Percentiles rank a stretch among this genome's conserved stretches.
Conservation (phyloP, 129 eudicot species). For the Sambucus nigra region DNA sequence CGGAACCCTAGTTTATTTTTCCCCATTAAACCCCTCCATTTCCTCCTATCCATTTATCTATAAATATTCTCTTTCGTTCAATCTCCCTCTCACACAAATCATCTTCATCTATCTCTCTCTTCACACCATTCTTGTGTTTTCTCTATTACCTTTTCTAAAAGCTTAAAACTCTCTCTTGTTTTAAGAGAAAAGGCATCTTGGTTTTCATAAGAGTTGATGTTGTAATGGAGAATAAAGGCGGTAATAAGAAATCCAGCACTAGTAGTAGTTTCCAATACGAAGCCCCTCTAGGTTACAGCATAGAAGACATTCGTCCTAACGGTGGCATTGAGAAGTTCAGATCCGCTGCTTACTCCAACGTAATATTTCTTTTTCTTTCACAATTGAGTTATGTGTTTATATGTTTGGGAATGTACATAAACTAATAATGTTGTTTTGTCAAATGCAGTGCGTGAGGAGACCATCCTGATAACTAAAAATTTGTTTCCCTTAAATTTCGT, state of each 20-base stretch:
- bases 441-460: conserved; percentile 25
- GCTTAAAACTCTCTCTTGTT: not conserved
- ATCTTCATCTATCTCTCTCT: not conserved
- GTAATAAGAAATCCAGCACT: conserved; percentile 6
- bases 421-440: not conserved
- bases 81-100: not conserved
- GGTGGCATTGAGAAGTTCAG: conserved; percentile 36
- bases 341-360: conserved; percentile 42
- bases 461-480: conserved; percentile 26
- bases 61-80: not conserved
- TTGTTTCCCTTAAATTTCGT: not conserved
- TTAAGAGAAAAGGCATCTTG: not conserved
- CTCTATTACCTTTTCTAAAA: not conserved
- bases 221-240: conserved; percentile 26
- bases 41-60: not conserved
- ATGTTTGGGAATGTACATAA: not conserved
- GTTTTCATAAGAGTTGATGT: conserved; percentile 16
- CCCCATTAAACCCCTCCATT: not conserved
- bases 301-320: conserved; percentile 38
- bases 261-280: conserved; percentile 18
- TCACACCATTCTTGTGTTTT: not conserved
- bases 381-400: not conserved
- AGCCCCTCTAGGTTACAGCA: conserved; percentile 30
- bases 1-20: not conserved
- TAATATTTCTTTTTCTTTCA: not conserved